Evolutionary conservation across 2,329 filamentous ascomycete species (phyloP).

Genomic region (Cercospora janseana): DNA sequence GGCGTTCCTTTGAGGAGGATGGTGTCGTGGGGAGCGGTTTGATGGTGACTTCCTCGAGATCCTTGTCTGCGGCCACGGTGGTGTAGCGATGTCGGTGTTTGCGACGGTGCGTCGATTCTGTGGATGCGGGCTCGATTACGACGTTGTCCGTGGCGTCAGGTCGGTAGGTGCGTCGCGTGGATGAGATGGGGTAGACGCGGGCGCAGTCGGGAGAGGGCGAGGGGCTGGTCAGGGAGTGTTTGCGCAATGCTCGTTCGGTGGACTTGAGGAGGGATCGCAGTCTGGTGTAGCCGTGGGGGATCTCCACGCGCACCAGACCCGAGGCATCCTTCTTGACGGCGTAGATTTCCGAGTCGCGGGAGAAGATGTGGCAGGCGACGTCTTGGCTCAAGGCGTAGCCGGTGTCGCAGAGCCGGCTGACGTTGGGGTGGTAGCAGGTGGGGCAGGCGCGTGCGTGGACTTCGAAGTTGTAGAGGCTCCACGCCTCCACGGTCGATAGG

Average conservation of each 20-base stretch:
- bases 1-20: constrained; percentile 8
- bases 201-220: constrained; percentile 39
- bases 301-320: constrained; percentile 48
- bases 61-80: constrained; percentile 19
- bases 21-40: constrained; percentile 1
- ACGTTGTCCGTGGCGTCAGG: constrained; percentile 13
- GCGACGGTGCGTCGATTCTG: constrained; percentile 11
- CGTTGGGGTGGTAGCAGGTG: constrained; percentile 45
- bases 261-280: constrained; percentile 43
- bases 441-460: constrained; percentile 47
- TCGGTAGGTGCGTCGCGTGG: constrained; percentile 32
- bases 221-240: constrained; percentile 16
- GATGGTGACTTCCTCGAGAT: constrained; percentile 15
- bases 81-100: constrained; percentile 22
- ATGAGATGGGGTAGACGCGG: constrained; percentile 43
- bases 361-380: constrained; percentile 47
- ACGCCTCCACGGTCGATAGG: constrained; percentile 44
- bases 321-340: constrained; percentile 29
- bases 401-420: constrained; percentile 44
- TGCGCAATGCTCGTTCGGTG: constrained; percentile 43
- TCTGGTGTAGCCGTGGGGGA: constrained; percentile 44
- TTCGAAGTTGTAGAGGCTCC: constrained; percentile 51
- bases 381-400: constrained; percentile 48
- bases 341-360: constrained; percentile 36
- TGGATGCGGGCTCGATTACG: constrained; percentile 19